Percentiles rank a stretch among this genome's conserved stretches.
These are phyloP conservation scores for Blastomyces gilchristii DNA, from an alignment of 2,329 filamentous ascomycete species.

Conservation along the genomic window DNA sequence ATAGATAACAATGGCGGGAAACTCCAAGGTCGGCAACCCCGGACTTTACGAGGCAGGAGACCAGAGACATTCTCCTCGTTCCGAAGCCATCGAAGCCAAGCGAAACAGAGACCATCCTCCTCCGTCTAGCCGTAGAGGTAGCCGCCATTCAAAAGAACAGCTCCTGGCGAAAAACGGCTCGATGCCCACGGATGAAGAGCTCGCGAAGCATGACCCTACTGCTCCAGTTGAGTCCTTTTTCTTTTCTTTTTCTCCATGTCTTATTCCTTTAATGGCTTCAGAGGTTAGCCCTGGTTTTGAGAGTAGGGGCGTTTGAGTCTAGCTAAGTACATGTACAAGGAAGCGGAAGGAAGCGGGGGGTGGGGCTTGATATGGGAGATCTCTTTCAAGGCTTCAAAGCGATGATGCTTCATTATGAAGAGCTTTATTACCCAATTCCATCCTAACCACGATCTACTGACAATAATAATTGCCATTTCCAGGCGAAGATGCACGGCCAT, in stretches of 20 bases:
- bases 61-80: conserved; percentile 55
- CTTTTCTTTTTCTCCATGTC: background rate
- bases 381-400: background rate
- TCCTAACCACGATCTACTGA: background rate
- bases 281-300: background rate
- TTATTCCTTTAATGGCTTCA: background rate
- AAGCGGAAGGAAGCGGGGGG: background rate
- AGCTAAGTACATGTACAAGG: background rate
- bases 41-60: conserved; percentile 66
- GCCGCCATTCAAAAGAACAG: conserved; percentile 14
- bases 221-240: conserved; percentile 51
- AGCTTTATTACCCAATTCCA: background rate
- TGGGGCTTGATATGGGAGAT: background rate
- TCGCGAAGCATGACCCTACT: conserved; percentile 37
- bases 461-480: background rate
- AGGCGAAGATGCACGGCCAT: conserved; percentile 39
- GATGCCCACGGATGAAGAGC: conserved; percentile 31
- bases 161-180: conserved; percentile 25
- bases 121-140: conserved; percentile 13
- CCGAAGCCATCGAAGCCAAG: conserved; percentile 42
- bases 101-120: conserved; percentile 63
- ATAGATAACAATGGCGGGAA: conserved; percentile 40
- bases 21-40: conserved; percentile 56
- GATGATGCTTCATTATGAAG: background rate
- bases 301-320: background rate